These are phyloP conservation scores for Vigna reflexopilosa DNA, from an alignment of 306 rosid genomes.

Conservation along the genomic window DNA sequence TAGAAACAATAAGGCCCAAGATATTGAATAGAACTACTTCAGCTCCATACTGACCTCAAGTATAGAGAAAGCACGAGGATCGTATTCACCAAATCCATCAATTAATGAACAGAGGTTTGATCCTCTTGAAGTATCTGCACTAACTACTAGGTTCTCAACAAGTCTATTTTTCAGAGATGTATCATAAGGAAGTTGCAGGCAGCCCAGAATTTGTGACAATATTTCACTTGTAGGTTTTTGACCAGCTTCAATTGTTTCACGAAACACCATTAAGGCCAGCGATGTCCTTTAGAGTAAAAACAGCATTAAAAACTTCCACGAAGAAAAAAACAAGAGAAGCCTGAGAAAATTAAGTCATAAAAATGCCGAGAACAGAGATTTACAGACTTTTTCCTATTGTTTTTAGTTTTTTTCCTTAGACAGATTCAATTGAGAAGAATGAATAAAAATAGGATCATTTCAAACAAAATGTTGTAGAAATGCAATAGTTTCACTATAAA, in stretches of 20 bases:
- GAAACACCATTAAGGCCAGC: slow-evolving; percentile 82
- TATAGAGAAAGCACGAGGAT: slow-evolving; percentile 88
- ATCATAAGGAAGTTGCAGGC: slow-evolving; percentile 81
- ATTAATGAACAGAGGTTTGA: slow-evolving; percentile 80
- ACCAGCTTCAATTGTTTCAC: slow-evolving; percentile 76
- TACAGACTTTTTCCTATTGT: slow-evolving; percentile 9
- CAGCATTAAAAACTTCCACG: slow-evolving; percentile 36
- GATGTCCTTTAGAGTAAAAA: slow-evolving; percentile 70
- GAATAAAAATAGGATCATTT: background rate
- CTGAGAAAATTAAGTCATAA: slow-evolving; percentile 34
- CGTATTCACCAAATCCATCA: slow-evolving; percentile 95
- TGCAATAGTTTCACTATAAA: slow-evolving; percentile 27
- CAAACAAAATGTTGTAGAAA: slow-evolving; percentile 19
- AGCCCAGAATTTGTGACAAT: slow-evolving; percentile 86
- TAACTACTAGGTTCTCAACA: slow-evolving; percentile 75
- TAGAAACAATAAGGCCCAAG: slow-evolving; percentile 22
- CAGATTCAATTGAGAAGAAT: background rate
- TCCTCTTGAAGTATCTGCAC: slow-evolving; percentile 54
- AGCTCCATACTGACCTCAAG: slow-evolving; percentile 76
- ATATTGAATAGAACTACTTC: slow-evolving; percentile 29
- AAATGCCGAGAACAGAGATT: slow-evolving; percentile 24
- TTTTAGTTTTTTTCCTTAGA: slow-evolving; percentile 16
- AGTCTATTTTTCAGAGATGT: slow-evolving; percentile 65
- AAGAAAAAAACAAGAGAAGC: slow-evolving; percentile 41
- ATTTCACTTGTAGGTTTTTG: slow-evolving; percentile 71